Conservation (phyloP, 495 filamentous ascomycete species). For the Choiromyces venosus region DNA sequence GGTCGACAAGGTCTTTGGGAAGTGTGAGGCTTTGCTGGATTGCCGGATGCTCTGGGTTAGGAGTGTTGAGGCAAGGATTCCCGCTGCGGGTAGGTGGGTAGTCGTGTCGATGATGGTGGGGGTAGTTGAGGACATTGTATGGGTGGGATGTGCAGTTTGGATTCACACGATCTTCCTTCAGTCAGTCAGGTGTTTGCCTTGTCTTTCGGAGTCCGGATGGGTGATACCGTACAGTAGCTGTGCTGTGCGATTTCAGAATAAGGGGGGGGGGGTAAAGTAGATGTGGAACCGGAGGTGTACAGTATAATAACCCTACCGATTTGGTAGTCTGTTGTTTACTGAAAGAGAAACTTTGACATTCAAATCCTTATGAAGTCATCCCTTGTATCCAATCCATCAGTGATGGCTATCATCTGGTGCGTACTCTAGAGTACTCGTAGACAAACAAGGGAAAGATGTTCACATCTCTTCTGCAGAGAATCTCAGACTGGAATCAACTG, state of each 20-base stretch:
- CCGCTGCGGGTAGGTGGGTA: background rate
- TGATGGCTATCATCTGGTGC: too few species aligned
- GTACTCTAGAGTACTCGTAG: too few species aligned
- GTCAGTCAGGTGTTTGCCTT: background rate
- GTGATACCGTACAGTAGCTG: too few species aligned
- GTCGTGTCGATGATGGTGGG: background rate
- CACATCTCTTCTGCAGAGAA: background rate
- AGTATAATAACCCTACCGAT: too few species aligned
- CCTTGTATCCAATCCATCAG: too few species aligned
- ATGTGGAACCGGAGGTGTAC: too few species aligned
- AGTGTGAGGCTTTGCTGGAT: background rate
- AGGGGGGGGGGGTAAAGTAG: too few species aligned
- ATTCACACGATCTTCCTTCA: background rate
- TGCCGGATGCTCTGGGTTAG: background rate
- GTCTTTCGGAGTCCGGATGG: background rate
- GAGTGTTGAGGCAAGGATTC: background rate
- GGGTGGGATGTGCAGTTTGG: background rate
- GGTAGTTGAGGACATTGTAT: background rate
- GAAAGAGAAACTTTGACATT: too few species aligned
- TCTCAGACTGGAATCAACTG: background rate
- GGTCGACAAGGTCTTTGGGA: slow-evolving; percentile 13
- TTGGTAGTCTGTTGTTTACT: too few species aligned
- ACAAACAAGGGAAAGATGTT: background rate
- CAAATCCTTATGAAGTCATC: too few species aligned
- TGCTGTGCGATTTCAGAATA: too few species aligned